Evolutionary conservation across 1,139 yeast genomes (phyloP).

Genomic region (Yamadazyma dendronema): DNA sequence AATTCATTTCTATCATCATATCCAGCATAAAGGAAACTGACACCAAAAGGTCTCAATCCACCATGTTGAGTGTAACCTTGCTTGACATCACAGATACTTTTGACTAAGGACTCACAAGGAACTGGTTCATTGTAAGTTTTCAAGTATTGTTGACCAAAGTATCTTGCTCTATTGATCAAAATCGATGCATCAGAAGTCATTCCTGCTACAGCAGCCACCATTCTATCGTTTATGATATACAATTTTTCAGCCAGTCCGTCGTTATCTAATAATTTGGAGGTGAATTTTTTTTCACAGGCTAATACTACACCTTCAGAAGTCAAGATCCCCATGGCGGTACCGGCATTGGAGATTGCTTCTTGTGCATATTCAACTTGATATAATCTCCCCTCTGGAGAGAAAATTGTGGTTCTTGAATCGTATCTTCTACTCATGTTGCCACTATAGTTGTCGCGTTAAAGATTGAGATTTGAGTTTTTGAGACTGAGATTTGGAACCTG

Average conservation of each 20-base stretch:
- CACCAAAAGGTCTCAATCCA: constrained; percentile 98
- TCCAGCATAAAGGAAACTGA: constrained; percentile 93
- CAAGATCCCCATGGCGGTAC: constrained; percentile 94
- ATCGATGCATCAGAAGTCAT: constrained; percentile 97
- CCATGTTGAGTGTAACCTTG: constrained; percentile 99
- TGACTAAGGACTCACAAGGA: constrained; percentile 87
- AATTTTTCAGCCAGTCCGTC: constrained; percentile 93
- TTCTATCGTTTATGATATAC: constrained; percentile 77
- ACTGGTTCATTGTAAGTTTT: constrained; percentile 87
- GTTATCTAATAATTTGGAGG: constrained; percentile 87
- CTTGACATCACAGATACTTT: constrained; percentile 86
- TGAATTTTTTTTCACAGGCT: constrained; percentile 95
- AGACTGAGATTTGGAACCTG: no score
- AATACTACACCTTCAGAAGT: constrained; percentile 91
- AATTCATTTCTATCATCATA: constrained; percentile 87
- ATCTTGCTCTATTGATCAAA: constrained; percentile 84
- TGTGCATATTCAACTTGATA: constrained; percentile 96
- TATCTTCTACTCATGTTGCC: constrained; percentile 48
- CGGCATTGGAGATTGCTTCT: constrained; percentile 97
- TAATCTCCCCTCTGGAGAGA: constrained; percentile 97
- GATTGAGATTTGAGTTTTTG: constrained; percentile 1
- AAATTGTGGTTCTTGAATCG: constrained; percentile 98
- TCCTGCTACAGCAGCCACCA: constrained; percentile 96
- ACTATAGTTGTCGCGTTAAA: constrained; percentile 6
- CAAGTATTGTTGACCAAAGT: constrained; percentile 78